Conservation (phyloP, 768 basidiomycete genomes). For the Roridomyces roridus region DNA sequence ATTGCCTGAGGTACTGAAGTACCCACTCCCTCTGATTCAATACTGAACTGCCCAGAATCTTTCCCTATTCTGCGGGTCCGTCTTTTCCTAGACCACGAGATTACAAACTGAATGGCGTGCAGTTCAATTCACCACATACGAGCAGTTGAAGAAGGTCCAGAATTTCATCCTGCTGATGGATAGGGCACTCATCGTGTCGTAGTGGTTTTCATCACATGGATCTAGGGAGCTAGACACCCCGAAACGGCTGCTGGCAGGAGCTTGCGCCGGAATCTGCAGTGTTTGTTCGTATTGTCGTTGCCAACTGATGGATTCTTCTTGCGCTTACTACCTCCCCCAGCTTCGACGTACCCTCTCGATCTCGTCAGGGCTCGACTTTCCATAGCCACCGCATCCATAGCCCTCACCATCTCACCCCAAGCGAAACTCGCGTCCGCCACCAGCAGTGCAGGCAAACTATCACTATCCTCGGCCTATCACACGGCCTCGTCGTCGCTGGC, state of each 20-base stretch:
- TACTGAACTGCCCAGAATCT: slow-evolving; percentile 36
- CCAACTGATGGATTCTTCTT: slow-evolving; percentile 12
- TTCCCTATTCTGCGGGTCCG: neutral
- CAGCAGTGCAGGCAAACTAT: slow-evolving; percentile 35
- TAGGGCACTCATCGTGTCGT: slow-evolving; percentile 10
- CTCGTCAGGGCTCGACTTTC: slow-evolving; percentile 91
- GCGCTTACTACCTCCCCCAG: slow-evolving; percentile 40
- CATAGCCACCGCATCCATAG: slow-evolving; percentile 88
- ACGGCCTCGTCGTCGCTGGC: slow-evolving; percentile 50
- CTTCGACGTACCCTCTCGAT: slow-evolving; percentile 91
- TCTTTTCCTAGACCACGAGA: neutral
- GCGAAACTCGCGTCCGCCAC: slow-evolving; percentile 23
- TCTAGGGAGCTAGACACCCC: slow-evolving; percentile 86
- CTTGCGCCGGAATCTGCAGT: slow-evolving; percentile 91
- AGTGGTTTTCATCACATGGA: slow-evolving; percentile 78
- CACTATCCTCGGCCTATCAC: slow-evolving; percentile 61
- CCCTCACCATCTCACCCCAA: slow-evolving; percentile 33
- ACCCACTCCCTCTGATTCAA: too few relatives aligned
- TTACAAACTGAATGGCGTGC: slow-evolving; percentile 37
- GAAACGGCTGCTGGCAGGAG: slow-evolving; percentile 84
- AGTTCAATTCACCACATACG: slow-evolving; percentile 88
- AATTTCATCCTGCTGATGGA: neutral
- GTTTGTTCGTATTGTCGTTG: slow-evolving; percentile 71
- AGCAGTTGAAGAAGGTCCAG: slow-evolving; percentile 84
- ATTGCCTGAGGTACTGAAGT: slow-evolving; percentile 86